Evolutionary conservation across 2,329 filamentous ascomycete species (phyloP).

Genomic region (Chrysoporthe austroafricana): DNA sequence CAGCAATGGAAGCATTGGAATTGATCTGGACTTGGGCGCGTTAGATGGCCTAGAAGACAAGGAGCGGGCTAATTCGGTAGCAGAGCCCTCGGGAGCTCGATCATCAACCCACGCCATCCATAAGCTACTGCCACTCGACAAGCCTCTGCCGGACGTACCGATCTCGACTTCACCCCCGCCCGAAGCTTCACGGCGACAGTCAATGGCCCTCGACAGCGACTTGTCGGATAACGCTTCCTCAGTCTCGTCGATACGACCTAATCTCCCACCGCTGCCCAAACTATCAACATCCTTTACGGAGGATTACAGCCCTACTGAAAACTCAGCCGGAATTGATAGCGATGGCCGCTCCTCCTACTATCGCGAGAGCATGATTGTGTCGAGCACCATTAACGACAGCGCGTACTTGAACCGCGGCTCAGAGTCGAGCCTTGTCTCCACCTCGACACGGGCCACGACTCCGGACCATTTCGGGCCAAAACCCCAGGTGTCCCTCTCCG

Average conservation of each 20-base stretch:
- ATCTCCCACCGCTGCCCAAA: conserved; percentile 60
- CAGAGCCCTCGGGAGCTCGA: conserved; percentile 29
- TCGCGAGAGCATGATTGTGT: conserved; percentile 73
- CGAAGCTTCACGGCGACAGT: conserved; percentile 47
- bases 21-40: conserved; percentile 59
- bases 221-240: conserved; percentile 50
- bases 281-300: conserved; percentile 57
- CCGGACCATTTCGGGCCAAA: conserved; percentile 67
- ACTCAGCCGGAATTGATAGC: conserved; percentile 48
- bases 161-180: conserved; percentile 52
- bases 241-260: conserved; percentile 51
- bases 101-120: conserved; percentile 40
- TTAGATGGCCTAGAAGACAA: conserved; percentile 48
- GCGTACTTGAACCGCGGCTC: conserved; percentile 82
- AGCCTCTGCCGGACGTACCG: conserved; percentile 70
- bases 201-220: conserved; percentile 45
- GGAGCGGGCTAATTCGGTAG: conserved; percentile 35
- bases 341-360: conserved; percentile 58
- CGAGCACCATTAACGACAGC: conserved; percentile 76
- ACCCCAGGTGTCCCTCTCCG: conserved; percentile 66
- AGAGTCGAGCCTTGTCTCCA: conserved; percentile 77
- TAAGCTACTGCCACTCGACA: conserved; percentile 58
- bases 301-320: conserved; percentile 53
- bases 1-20: conserved; percentile 57
- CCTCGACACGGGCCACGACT: conserved; percentile 86